These are phyloP conservation scores for Fusarium sororula DNA, from an alignment of 2,329 filamentous ascomycete species.

Conservation along the genomic window DNA sequence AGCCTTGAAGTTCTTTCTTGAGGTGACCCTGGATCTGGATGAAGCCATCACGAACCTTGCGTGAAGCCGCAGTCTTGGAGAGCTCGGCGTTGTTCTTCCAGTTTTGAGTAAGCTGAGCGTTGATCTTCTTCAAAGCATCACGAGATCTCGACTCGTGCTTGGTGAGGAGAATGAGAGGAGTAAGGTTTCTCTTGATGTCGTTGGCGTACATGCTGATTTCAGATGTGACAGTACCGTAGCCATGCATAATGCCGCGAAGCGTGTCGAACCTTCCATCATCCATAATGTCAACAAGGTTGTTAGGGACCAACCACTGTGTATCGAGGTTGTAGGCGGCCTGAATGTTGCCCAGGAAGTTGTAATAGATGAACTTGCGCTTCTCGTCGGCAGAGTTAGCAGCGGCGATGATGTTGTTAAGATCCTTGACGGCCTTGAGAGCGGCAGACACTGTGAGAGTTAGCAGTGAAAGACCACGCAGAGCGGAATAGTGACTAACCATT, in stretches of 20 bases:
- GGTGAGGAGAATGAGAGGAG: slow-evolving; percentile 7
- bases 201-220: slow-evolving; percentile 14
- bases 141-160: slow-evolving; percentile 6
- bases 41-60: slow-evolving; percentile 27
- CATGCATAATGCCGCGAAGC: slow-evolving; percentile 15
- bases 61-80: slow-evolving; percentile 8
- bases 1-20: slow-evolving; percentile 1
- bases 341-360: slow-evolving; percentile 5
- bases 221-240: slow-evolving; percentile 5
- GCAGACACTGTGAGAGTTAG: neutral
- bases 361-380: slow-evolving; percentile 9
- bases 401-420: slow-evolving; percentile 3
- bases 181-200: slow-evolving; percentile 11
- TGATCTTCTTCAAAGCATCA: neutral
- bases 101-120: slow-evolving; percentile 14
- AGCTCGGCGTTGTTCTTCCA: slow-evolving; percentile 30
- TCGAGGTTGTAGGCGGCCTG: neutral
- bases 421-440: slow-evolving; percentile 10
- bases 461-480: rapidly evolving
- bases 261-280: neutral
- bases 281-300: neutral
- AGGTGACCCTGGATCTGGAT: slow-evolving; percentile 6
- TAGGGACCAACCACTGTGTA: neutral
- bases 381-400: neutral
- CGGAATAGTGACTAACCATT: neutral